Base-by-base conservation (phyloP, 306 rosid genomes). In the Acacia acuminata region DNA sequence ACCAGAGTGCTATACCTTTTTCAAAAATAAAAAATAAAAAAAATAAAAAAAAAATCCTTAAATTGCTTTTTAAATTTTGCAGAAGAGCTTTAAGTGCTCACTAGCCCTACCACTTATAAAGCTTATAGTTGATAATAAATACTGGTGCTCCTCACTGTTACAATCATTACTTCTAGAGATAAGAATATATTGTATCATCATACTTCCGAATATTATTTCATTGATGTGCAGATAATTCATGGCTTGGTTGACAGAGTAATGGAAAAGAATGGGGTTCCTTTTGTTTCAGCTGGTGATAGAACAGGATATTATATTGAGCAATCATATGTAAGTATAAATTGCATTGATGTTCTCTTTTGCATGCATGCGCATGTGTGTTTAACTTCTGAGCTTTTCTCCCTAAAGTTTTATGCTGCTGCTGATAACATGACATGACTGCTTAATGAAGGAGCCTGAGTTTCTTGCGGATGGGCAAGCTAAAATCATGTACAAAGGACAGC, bases 191-290 rank as follows among this genome's bases (percentile, higher is more conserved):
- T 30, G 69, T 53, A 24, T 63, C 10, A n/a, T 34, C 47, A 27
- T 70, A 42, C 77, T 70, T 77, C 22, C 34, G 45, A 66, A 48
- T 53, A 50, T 61, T 15, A 71, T 25, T 64, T 66, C 83, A 81
- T 70, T 79, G 56, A 43, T 80, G 32, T 86, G 89, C 90, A 96
- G 98, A 77, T 96, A 79, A 92, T 92, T 86, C 99, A 96, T 85
- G 99, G 99, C 65, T 87, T 96, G 81, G 99, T 96, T 47, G 98
- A 93, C 84, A 88, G 91, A 83, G 71, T 96, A 78, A 92, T 96
- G 99, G 92, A 92, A 92, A 91, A 85, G 82, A 82, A 80, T 43
- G 98, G 98, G 75, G 79, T 88, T 84, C 71, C 88, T 38, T 94
- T 88, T 90, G 96, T 87, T 87, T 85, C 91, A 64, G 60, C 79